Evolutionary conservation across 192 early-diverging fungal species (phyloP).

Genomic region (Coemansia sp.): DNA sequence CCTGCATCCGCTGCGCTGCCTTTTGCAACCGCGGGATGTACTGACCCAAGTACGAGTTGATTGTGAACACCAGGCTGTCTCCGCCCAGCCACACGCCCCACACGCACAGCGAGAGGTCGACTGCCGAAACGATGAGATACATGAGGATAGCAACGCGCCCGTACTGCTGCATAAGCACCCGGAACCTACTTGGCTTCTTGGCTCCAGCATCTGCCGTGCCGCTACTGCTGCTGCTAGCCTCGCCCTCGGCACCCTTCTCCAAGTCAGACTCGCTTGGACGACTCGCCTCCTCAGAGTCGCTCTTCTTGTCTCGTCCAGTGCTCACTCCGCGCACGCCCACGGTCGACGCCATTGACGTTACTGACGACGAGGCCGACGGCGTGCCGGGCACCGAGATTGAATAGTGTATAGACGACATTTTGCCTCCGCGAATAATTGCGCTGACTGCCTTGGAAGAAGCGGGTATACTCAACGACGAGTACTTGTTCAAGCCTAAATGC

Average conservation of each 20-base stretch:
- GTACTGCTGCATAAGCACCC: conserved; percentile 55
- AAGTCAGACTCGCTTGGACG: conserved; percentile 12
- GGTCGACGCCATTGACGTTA: conserved; percentile 34
- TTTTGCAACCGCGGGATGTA: conserved; percentile 53
- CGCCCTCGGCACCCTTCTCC: conserved; percentile 19
- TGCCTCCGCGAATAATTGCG: conserved; percentile 7
- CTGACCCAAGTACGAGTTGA: conserved; percentile 54
- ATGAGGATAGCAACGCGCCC: conserved; percentile 48
- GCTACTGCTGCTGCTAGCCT: background rate
- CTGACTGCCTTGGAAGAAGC: background rate
- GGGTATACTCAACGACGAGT: conserved; percentile 2
- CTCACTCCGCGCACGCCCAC: conserved; percentile 33
- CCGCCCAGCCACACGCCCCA: conserved; percentile 56
- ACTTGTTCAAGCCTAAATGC: background rate
- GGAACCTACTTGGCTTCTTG: conserved; percentile 49
- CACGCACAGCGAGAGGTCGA: conserved; percentile 51
- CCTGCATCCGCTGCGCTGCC: conserved; percentile 48
- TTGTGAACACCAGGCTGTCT: conserved; percentile 45
- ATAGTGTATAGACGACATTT: conserved; percentile 32
- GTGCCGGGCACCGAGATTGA: conserved; percentile 36
- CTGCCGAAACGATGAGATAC: conserved; percentile 46
- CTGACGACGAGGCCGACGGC: conserved; percentile 29
- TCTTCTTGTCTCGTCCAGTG: conserved; percentile 12
- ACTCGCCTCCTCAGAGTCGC: conserved; percentile 5
- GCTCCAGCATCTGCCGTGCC: background rate